These are phyloP conservation scores for Metarhizium anisopliae DNA, from an alignment of 2,329 filamentous ascomycete species.

Conservation along the genomic window DNA sequence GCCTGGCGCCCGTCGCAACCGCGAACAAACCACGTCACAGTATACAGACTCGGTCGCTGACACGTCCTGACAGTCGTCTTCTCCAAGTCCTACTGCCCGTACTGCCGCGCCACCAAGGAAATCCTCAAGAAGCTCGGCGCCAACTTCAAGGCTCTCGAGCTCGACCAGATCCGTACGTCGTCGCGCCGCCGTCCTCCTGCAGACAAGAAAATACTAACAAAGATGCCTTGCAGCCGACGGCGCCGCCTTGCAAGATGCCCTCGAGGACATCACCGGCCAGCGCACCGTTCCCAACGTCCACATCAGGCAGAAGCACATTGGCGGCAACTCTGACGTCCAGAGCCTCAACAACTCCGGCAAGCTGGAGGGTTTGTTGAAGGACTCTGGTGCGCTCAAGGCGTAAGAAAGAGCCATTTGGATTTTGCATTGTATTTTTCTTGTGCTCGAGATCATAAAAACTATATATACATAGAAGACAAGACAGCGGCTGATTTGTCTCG, in stretches of 20 bases:
- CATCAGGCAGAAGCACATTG: constrained; percentile 85
- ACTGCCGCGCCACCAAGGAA: constrained; percentile 74
- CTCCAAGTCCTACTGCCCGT: constrained; percentile 94
- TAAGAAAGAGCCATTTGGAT: constrained; percentile 18
- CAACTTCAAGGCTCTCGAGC: constrained; percentile 68
- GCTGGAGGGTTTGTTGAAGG: constrained; percentile 31
- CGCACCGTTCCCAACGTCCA: constrained; percentile 92
- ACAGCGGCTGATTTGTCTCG: constrained; percentile 2
- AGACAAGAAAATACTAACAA: neutral
- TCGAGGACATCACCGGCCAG: constrained; percentile 73
- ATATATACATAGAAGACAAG: neutral
- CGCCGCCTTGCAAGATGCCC: constrained; percentile 69
- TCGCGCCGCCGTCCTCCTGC: neutral
- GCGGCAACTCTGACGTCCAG: constrained; percentile 84
- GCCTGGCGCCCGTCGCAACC: neutral
- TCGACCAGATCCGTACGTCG: constrained; percentile 65
- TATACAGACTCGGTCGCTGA: neutral
- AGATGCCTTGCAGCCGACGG: constrained; percentile 60
- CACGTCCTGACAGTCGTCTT: constrained; percentile 61
- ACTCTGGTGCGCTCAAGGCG: constrained; percentile 33
- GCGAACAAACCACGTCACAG: no score
- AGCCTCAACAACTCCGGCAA: constrained; percentile 39
- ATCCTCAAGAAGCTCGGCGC: constrained; percentile 61
- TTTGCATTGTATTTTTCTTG: neutral
- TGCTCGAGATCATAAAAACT: neutral